Base-by-base conservation (phyloP, 2,329 filamentous ascomycete species). In the Ceratocystis huliohia region DNA sequence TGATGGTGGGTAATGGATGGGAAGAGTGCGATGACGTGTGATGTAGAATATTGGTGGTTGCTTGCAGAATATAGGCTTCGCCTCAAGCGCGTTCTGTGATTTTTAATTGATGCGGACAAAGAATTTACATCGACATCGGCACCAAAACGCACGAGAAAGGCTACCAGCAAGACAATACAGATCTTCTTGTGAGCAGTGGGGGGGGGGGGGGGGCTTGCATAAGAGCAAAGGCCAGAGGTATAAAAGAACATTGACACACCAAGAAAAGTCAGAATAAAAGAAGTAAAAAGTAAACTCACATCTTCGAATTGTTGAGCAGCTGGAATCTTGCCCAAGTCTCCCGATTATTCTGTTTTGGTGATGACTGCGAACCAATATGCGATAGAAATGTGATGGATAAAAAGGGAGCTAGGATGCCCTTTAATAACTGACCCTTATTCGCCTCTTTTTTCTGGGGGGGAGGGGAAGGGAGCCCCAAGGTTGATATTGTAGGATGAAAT, bases 321-420 rank as follows among this genome's bases (percentile, higher is more conserved):
- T 15, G n/a, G n/a, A 22, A 22, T 30, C 37, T 41, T 41, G 37
- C 37, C 37, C 37, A 41, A 41, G 37, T 41, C 37, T 41, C 37
- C 37, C 37, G 10, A 13, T 17, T 57, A 20, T 28, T 22, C 22
- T 28, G 53, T 17, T 28, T 28, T 28, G 30, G 8, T 30, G 53
- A 15, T 57, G 53, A 57, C 53, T 57, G 53, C 25, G 25, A 57
- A 33, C 30, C 53, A 57, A 57, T 33, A 57, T 57, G 53, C 53
- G 53, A 50, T 57, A 57, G 53, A 57, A 57, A 57, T 28, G 25
- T 57, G 53, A 57, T 28, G 53, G 53, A 57, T 57, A 57, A 57
- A 57, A 57, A 57, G 53, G 53, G 53, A 57, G 53, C 20, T 57
- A 57, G 53, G 53, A 57, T 57, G 53, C 25, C 25, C 25, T 41